phyloP scores from a whole-genome alignment of 2,329 filamentous ascomycete genomes.

The Epichloe festucae region DNA sequence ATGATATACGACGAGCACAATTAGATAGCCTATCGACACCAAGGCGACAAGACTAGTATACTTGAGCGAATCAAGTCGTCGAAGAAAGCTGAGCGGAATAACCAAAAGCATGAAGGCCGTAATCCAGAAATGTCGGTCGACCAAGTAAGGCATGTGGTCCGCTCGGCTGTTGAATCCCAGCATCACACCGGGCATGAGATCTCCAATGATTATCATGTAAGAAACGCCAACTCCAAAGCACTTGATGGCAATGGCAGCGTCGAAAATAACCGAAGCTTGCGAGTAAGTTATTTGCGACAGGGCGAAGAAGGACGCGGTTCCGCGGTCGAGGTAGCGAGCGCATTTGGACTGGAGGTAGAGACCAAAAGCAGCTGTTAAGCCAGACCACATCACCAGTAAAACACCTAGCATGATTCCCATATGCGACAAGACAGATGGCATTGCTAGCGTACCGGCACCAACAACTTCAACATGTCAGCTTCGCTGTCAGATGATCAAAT shows the following conservation, averaged over 20 bases:
- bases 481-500: background rate
- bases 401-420: conserved; percentile 85
- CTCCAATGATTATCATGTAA: conserved; percentile 97
- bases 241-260: conserved; percentile 90
- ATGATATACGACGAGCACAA: conserved; percentile 86
- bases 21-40: conserved; percentile 85
- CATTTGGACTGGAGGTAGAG: conserved; percentile 91
- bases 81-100: conserved; percentile 85
- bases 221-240: conserved; percentile 96
- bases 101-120: conserved; percentile 95
- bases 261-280: conserved; percentile 88
- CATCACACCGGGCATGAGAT: conserved; percentile 92
- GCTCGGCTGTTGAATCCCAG: conserved; percentile 60
- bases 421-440: conserved; percentile 91
- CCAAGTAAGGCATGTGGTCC: conserved; percentile 53
- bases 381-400: conserved; percentile 83
- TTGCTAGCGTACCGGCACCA: conserved; percentile 82
- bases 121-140: conserved; percentile 93
- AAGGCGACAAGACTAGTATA: conserved; percentile 90
- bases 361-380: conserved; percentile 76
- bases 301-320: conserved; percentile 87
- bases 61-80: conserved; percentile 86
- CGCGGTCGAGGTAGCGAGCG: conserved; percentile 82
- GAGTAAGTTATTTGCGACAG: conserved; percentile 94
- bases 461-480: conserved; percentile 48